Evolutionary conservation across 371 early-diverging fungal species (phyloP).

Genomic region (Gilbertella persicaria): DNA sequence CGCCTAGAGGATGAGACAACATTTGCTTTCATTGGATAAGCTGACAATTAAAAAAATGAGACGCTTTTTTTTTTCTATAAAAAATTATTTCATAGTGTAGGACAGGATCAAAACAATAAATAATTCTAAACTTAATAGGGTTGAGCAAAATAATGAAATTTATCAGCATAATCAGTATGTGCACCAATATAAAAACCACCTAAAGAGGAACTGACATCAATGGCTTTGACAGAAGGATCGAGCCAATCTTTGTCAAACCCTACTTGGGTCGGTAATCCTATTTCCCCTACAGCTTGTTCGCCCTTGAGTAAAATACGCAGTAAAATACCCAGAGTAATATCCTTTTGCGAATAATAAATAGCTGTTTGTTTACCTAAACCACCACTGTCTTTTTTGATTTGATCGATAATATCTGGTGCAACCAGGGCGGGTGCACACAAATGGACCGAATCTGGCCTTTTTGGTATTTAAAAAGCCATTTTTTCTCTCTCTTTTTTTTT

Average conservation of each 20-base stretch:
- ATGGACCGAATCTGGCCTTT: constrained; percentile 49
- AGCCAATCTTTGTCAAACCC: constrained; percentile 20
- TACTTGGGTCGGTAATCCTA: constrained; percentile 29
- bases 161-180: constrained; percentile 49
- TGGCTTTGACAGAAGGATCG: constrained; percentile 29
- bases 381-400: constrained; percentile 23
- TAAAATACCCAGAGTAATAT: constrained; percentile 44
- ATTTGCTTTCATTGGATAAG: background rate
- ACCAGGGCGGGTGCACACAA: constrained; percentile 51
- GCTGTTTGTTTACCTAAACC: constrained; percentile 39
- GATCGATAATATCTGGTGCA: constrained; percentile 33
- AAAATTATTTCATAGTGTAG: background rate
- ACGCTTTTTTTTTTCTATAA: background rate
- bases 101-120: background rate
- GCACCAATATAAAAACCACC: constrained; percentile 48
- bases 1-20: background rate
- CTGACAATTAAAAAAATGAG: background rate
- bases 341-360: constrained; percentile 48
- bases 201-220: constrained; percentile 40
- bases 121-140: constrained; percentile 7
- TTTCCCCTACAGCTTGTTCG: constrained; percentile 45
- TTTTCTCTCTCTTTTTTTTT: background rate
- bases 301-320: constrained; percentile 39
- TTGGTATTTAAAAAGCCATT: background rate
- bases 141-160: constrained; percentile 44